These are phyloP conservation scores for Boletus pseudopeckii DNA, from an alignment of 768 basidiomycete genomes.

Conservation along the genomic window DNA sequence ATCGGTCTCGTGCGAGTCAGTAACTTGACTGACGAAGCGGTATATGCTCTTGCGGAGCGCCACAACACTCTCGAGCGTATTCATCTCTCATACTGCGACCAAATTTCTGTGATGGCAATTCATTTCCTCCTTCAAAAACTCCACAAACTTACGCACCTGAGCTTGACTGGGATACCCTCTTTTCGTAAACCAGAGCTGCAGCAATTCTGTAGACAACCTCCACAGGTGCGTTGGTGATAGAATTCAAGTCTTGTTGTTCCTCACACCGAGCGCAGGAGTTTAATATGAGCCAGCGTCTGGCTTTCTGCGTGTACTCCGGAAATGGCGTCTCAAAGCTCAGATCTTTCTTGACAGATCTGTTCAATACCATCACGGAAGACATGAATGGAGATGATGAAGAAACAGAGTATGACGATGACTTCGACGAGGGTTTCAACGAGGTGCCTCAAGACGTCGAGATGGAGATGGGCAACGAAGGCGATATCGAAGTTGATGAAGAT, in stretches of 20 bases:
- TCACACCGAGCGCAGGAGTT: conserved; percentile 62
- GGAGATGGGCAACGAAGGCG: conserved; percentile 35
- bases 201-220: conserved; percentile 84
- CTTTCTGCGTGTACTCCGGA: conserved; percentile 97
- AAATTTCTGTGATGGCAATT: conserved; percentile 87
- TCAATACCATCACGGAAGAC: conserved; percentile 69
- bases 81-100: conserved; percentile 96
- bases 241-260: background rate
- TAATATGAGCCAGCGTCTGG: conserved; percentile 79
- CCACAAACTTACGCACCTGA: conserved; percentile 90
- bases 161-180: conserved; percentile 93
- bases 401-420: conserved; percentile 57
- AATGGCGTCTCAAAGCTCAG: conserved; percentile 84
- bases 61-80: conserved; percentile 89
- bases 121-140: conserved; percentile 86
- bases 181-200: conserved; percentile 86
- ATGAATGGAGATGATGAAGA: conserved; percentile 64
- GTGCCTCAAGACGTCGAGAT: conserved; percentile 30
- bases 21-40: conserved; percentile 91
- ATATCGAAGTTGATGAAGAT: conserved; percentile 48
- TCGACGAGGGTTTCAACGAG: conserved; percentile 35
- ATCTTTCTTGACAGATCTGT: conserved; percentile 70
- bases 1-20: conserved; percentile 93
- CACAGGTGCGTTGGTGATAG: conserved; percentile 55
- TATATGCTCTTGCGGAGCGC: conserved; percentile 83